These are phyloP conservation scores for Dysphania ambrosioides DNA, from an alignment of 148 eudicot genomes.

Conservation along the genomic window DNA sequence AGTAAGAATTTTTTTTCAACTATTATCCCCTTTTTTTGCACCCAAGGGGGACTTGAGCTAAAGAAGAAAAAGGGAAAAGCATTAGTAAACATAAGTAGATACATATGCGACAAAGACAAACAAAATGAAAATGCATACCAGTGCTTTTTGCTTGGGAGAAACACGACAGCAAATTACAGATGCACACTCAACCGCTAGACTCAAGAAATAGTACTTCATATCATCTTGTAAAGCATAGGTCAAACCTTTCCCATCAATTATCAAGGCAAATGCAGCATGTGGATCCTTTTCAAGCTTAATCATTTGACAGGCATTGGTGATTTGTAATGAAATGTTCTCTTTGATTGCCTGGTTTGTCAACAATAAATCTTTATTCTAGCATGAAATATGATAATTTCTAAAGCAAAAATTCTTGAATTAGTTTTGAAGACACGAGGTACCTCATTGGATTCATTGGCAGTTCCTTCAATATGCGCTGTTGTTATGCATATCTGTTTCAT, in stretches of 20 bases:
- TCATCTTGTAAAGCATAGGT: conserved; percentile 77
- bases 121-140: conserved; percentile 40
- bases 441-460: conserved; percentile 57
- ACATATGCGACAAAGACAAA: background rate
- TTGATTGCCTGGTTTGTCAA: conserved; percentile 51
- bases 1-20: background rate
- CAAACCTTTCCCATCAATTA: conserved; percentile 84
- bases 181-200: conserved; percentile 76
- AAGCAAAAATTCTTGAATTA: conserved; percentile 6
- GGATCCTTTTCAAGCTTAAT: conserved; percentile 86
- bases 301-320: conserved; percentile 70
- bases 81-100: background rate
- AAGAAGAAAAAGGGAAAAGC: background rate
- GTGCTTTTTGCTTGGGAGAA: conserved; percentile 93
- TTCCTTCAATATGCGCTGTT: conserved; percentile 33
- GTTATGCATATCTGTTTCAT: conserved; percentile 91
- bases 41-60: background rate
- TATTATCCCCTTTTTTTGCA: background rate
- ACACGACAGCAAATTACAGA: conserved; percentile 98
- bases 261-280: conserved; percentile 87
- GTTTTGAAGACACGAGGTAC: conserved; percentile 32
- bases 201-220: conserved; percentile 66
- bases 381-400: conserved; percentile 24
- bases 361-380: conserved; percentile 28
- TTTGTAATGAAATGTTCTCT: conserved; percentile 65